phyloP scores from a whole-genome alignment of 495 filamentous ascomycete genomes.

The Penicillium herquei region DNA sequence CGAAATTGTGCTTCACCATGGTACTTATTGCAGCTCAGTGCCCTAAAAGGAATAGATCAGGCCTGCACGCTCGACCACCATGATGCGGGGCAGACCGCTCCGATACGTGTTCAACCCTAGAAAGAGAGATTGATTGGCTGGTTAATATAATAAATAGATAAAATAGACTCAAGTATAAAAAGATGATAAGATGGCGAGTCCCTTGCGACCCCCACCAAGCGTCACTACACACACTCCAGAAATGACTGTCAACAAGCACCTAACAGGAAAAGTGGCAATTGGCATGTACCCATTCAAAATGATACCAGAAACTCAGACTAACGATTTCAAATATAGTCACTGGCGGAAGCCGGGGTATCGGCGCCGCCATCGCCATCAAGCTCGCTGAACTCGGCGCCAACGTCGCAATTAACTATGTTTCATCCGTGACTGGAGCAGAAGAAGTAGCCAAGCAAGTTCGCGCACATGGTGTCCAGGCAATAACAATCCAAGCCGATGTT shows the following conservation, averaged over 20 bases:
- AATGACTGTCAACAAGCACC: constrained; percentile 13
- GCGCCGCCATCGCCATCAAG: constrained; percentile 36
- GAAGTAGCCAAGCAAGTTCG: constrained; percentile 47
- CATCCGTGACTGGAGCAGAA: constrained; percentile 36
- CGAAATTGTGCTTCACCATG: no score
- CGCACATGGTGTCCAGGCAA: constrained; percentile 37
- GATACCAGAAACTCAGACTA: neutral
- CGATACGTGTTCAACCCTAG: no score
- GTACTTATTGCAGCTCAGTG: no score
- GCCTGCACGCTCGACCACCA: no score
- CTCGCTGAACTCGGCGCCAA: constrained; percentile 42
- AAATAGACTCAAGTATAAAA: neutral
- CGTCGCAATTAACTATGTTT: constrained; percentile 40
- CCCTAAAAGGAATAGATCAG: no score
- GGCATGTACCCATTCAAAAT: neutral
- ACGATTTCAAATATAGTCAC: constrained; percentile 19
- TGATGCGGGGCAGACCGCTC: no score
- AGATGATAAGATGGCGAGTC: neutral
- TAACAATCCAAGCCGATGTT: constrained; percentile 53
- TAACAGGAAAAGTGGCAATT: constrained; percentile 28
- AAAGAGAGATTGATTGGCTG: no score
- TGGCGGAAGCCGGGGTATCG: constrained; percentile 41
- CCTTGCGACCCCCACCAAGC: neutral
- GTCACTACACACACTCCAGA: neutral
- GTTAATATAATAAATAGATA: neutral